Evolutionary conservation across 2,329 filamentous ascomycete genomes (phyloP), one percentile per base, ranked within the genome.

Genomic region (Diaporthe amygdali): DNA sequence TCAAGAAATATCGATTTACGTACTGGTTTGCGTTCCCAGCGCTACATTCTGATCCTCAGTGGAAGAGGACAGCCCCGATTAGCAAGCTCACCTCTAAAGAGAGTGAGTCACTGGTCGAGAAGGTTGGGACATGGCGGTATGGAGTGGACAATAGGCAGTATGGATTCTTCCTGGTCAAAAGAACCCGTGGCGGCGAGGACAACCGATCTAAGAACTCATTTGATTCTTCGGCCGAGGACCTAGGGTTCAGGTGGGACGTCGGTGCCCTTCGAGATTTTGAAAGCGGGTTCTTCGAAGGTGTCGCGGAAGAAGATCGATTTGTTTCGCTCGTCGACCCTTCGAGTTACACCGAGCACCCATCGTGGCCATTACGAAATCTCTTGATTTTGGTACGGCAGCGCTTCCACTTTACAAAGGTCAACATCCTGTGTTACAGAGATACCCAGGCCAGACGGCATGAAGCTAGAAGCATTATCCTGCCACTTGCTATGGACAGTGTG

Each of bases 11-110:
- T 84, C 94, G 92, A 74, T 98, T 98, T 80, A 94, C 93, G n/a
- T 98, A 98, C 83, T 97, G 97, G 91, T 98, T 98, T 81, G 96
- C 93, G 6, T 99, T 97, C 78, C 96, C 96, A 1, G 95, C 96
- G 20, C 87, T 99, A 54, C 95, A 97, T 79, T 97, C 96, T 5
- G 92, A 96, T 68, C 94, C 94, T 2, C 86, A 88, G 34, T 99
- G 96, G 96, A 92, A 89, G 76, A 85, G 91, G 66, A 81, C 86
- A 2, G 87, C 85, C 2, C 84, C 84, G 10, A 84, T 89, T 59
- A 82, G 85, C 67, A 86, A 81, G 59, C 82, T 98, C 59, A 89
- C 86, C 3, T 79, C 88, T 2, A 84, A 88, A 73, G 96, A 98
- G 81, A 96, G 92, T 71, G 92, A 91, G 2, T 88, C 90, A 8